These are phyloP conservation scores for Ampelocalamus luodianensis DNA, from an alignment of 176 grass and related monocot species.

Conservation along the genomic window DNA sequence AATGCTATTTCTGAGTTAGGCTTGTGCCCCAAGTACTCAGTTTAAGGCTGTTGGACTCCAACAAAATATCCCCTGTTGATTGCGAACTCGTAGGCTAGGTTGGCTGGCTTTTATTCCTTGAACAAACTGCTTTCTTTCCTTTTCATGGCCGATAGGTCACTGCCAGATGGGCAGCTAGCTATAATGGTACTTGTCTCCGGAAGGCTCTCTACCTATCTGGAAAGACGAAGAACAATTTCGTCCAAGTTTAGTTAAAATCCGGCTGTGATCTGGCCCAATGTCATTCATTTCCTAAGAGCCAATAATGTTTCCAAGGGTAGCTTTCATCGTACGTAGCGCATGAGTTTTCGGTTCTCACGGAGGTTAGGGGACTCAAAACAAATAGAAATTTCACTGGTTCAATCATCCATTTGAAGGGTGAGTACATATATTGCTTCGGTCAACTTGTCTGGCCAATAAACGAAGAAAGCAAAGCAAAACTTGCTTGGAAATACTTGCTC, in stretches of 20 bases:
- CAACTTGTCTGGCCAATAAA: no score
- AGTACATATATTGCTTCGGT: no score
- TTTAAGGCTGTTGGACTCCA: slow-evolving; percentile 32
- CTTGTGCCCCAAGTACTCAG: slow-evolving; percentile 38
- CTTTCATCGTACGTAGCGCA: background rate
- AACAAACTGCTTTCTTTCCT: background rate
- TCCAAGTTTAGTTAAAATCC: background rate
- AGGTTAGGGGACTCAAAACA: background rate
- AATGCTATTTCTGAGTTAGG: slow-evolving; percentile 32
- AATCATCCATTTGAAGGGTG: no score
- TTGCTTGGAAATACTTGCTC: no score
- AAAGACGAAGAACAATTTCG: background rate
- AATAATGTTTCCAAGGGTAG: background rate
- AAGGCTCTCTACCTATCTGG: slow-evolving; percentile 41
- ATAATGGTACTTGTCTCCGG: slow-evolving; percentile 21
- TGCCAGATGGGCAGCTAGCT: slow-evolving; percentile 43
- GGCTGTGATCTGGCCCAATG: background rate
- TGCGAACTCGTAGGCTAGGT: background rate
- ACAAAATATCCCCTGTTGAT: slow-evolving; percentile 40
- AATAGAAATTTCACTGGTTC: background rate
- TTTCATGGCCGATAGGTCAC: slow-evolving; percentile 14
- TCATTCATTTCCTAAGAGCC: background rate
- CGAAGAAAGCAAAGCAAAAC: no score
- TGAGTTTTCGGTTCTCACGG: background rate
- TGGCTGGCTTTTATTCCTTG: no score